Percentiles rank a stretch among this genome's conserved stretches.
phyloP scores from a whole-genome alignment of 2,329 filamentous ascomycete genomes.

The Rhinocladiella mackenziei region DNA sequence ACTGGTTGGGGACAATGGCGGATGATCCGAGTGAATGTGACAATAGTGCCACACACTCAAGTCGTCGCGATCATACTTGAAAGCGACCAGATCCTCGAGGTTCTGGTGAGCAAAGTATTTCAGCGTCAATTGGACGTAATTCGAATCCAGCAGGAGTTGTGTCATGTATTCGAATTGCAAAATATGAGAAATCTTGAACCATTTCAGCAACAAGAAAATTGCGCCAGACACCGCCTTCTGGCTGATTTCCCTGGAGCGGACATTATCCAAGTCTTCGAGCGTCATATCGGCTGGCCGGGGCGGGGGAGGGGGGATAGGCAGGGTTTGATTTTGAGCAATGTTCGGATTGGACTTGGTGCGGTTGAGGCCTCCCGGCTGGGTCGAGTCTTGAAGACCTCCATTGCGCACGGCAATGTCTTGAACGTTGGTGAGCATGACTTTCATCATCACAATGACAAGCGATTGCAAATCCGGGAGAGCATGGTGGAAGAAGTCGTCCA shows the following conservation, averaged over 20 bases:
- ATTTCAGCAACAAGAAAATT: slow-evolving; percentile 83
- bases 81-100: slow-evolving; percentile 82
- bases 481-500: slow-evolving; percentile 77
- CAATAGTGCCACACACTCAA: slow-evolving; percentile 94
- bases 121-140: slow-evolving; percentile 85
- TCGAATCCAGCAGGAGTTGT: slow-evolving; percentile 87
- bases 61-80: slow-evolving; percentile 75
- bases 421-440: slow-evolving; percentile 81
- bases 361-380: slow-evolving; percentile 44
- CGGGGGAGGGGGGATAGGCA: slow-evolving; percentile 28
- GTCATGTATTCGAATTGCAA: slow-evolving; percentile 95
- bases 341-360: slow-evolving; percentile 29
- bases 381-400: slow-evolving; percentile 44
- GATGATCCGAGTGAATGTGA: slow-evolving; percentile 64
- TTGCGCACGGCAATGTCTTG: slow-evolving; percentile 66
- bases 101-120: slow-evolving; percentile 95
- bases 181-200: slow-evolving; percentile 92
- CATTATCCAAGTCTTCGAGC: slow-evolving; percentile 74
- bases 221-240: slow-evolving; percentile 89
- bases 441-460: slow-evolving; percentile 85
- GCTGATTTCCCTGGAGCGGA: slow-evolving; percentile 78
- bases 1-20: slow-evolving; percentile 36
- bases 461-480: slow-evolving; percentile 85
- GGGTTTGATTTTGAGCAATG: slow-evolving; percentile 22
- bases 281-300: slow-evolving; percentile 33